phyloP scores from a whole-genome alignment of 2,329 filamentous ascomycete species.

The Neonectria faginata region DNA sequence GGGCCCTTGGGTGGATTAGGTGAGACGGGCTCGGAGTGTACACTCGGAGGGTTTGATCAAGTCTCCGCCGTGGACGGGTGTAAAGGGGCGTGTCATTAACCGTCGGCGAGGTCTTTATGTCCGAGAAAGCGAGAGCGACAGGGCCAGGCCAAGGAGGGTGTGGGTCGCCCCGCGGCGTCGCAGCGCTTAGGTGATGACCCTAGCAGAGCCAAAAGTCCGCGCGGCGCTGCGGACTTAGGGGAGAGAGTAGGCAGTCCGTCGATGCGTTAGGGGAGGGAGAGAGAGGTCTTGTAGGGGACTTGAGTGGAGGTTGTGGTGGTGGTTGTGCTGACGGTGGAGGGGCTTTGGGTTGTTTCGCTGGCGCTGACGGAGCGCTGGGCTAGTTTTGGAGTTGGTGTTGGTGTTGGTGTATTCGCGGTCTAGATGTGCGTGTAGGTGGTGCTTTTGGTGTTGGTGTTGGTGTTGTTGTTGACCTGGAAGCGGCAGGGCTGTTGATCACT shows the following conservation, averaged over 20 bases:
- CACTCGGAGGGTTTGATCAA: conserved; percentile 44
- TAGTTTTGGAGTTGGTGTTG: conserved; percentile 5
- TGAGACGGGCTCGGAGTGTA: conserved; percentile 39
- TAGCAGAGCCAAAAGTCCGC: conserved; percentile 40
- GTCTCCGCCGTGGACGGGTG: conserved; percentile 33
- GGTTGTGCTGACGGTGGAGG: conserved; percentile 26
- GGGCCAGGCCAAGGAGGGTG: conserved; percentile 33
- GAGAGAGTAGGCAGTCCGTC: conserved; percentile 10
- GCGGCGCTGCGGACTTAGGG: conserved; percentile 37
- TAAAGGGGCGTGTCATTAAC: conserved; percentile 39
- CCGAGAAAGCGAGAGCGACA: conserved; percentile 51
- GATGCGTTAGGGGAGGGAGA: background rate
- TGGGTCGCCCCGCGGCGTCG: conserved; percentile 39
- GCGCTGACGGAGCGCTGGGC: conserved; percentile 32
- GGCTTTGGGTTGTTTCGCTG: conserved; percentile 20
- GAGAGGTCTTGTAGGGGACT: background rate
- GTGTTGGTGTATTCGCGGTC: too few relatives aligned
- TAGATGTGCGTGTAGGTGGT: too few relatives aligned
- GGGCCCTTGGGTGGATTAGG: conserved; percentile 40
- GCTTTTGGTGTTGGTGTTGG: conserved; percentile 3
- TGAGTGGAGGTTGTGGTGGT: background rate
- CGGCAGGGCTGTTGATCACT: conserved; percentile 16
- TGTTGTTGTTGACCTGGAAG: conserved; percentile 14
- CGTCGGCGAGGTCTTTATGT: conserved; percentile 56
- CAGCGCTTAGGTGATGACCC: conserved; percentile 26